Evolutionary conservation across 2,329 filamentous ascomycete species (phyloP), one percentile per base, ranked within the genome.

Genomic region (Zymoseptoria passerinii): DNA sequence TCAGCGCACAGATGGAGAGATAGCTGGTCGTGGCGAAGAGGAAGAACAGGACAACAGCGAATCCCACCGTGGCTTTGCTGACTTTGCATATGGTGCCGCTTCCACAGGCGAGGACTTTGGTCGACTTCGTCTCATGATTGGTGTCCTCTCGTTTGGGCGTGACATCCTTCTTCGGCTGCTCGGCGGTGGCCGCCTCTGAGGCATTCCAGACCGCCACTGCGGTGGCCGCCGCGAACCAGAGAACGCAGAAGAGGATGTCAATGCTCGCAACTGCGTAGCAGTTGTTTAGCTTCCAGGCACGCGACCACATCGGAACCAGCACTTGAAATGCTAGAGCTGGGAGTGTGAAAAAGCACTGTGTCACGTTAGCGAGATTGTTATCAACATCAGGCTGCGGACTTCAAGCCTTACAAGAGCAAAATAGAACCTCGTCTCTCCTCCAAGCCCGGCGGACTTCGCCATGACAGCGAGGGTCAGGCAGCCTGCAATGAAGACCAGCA

Each of bases 161-260:
- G 8, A 23, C 35, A 4, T 57, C 51, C 20, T 56, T 52, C 20
- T 72, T 66, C n/a, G 73, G 71, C 28, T 74, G 71, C 44, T 75
- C 74, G 48, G 80, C 81, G 65, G 80, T 72, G 6, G 72, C 73
- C 62, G 83, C 80, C 7, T 81, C 82, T n/a, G 76, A 65, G 4
- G 76, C 73, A 28, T 84, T 81, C 72, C 82, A 86, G 13, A 77
- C 75, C 13, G 81, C 81, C 4, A 84, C 75, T 48, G 78, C 75
- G 13, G 82, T 74, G 74, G 82, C 83, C 4, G 82, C 82, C 4
- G 77, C 76, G 66, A 85, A 81, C 83, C 83, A 86, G 48, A 85
- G 69, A 8, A 85, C 68, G 4, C 77, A 70, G 66, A 78, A 83
- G 23, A 84, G 65, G 13, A 76, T 70, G 65, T 86, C 83, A 58